Evolutionary conservation across 2,329 filamentous ascomycete species (phyloP), one percentile per base, ranked within the genome.

Genomic region (Cytospora chrysosperma): DNA sequence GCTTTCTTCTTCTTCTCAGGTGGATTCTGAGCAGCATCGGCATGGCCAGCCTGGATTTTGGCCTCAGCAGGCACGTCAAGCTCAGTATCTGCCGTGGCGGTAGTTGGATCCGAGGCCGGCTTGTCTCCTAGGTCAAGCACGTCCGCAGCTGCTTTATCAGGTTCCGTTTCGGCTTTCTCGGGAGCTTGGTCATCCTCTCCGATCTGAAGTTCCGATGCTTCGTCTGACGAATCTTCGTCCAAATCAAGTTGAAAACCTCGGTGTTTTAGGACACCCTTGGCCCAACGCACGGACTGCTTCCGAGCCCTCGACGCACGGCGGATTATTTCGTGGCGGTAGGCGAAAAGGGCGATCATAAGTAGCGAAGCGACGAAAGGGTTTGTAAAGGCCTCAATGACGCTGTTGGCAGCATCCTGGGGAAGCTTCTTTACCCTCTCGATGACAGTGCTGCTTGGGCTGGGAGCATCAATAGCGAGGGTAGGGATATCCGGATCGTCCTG

Each of bases 1-100:
- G 85, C 82, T 72, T 89, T 91, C 72, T 86, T 89, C 74, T 89
- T 88, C 64, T 78, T 79, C 19, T 83, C 81, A 6, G 76, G 74
- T 2, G 72, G 73, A 37, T 71, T 70, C 7, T 63, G 60, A 13
- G 61, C 66, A 28, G 55, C 37, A 21, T 58, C 59, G 26, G 5
- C 32, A 10, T 26, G 27, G 7, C 19, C 34, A 4, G n/a, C 10
- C 40, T 61, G 47, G 26, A 24, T 17, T 28, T 50, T 43, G 10
- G 7, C 26, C 1, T 53, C 55, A n/a, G 49, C 54, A 32, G 51
- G 43, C 24, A 34, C 15, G 10, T 28, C 59, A 2, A 32, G 34
- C 17, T 58, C 52, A 8, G 49, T 53, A 4, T 52, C 50, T 5
- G 51, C n/a, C 4, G 40, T 24, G 15, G 27, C 19, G 2, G 60